Percentiles rank a stretch among this genome's conserved stretches.
These are phyloP conservation scores for Tagetes erecta DNA, from an alignment of 129 eudicot genomes.

Conservation along the genomic window DNA sequence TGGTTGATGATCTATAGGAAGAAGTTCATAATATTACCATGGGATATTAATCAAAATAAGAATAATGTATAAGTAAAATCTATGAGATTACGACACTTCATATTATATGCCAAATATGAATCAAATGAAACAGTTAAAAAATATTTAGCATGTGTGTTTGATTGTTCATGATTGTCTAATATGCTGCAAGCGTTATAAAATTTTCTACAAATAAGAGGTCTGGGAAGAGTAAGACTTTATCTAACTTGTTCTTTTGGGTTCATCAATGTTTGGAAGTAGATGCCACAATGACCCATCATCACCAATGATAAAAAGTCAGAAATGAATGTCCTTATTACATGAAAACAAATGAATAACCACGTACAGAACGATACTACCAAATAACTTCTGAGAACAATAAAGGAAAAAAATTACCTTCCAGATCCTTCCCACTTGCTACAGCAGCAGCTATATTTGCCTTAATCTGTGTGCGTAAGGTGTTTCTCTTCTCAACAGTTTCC, in stretches of 20 bases:
- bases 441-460: conserved; percentile 87
- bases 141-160: conserved; percentile 3
- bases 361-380: conserved; percentile 8
- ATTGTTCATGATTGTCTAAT: conserved; percentile 2
- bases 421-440: conserved; percentile 93
- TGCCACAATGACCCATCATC: not conserved
- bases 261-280: not conserved
- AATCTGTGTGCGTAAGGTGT: conserved; percentile 71
- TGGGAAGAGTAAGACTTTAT: not conserved
- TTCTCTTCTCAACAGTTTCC: conserved; percentile 70
- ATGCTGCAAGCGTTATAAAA: not conserved
- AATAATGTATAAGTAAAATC: not conserved
- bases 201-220: not conserved
- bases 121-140: not conserved
- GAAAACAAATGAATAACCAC: not conserved
- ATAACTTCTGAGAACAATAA: not conserved
- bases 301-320: not conserved
- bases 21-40: not conserved
- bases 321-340: not conserved
- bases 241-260: not conserved
- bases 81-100: not conserved
- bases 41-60: not conserved
- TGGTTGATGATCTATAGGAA: not conserved
- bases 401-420: conserved; percentile 65
- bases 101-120: not conserved